Conservation (phyloP, 2,329 filamentous ascomycete species). For the Karstenula rhodostoma region DNA sequence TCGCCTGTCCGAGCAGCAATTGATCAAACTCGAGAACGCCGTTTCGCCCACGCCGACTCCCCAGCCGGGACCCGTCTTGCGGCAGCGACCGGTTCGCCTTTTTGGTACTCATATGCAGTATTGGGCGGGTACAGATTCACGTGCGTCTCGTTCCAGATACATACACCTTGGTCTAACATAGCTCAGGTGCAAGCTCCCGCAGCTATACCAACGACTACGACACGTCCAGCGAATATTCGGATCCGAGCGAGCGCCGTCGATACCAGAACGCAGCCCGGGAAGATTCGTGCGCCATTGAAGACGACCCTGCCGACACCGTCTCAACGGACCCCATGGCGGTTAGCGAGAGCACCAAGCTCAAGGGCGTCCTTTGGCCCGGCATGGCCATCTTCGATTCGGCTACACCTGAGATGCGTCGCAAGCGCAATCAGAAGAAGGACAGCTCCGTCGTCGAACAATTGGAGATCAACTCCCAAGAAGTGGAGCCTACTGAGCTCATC, state of each 20-base stretch:
- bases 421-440: slow-evolving; percentile 80
- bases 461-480: slow-evolving; percentile 68
- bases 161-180: slow-evolving; percentile 20
- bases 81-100: slow-evolving; percentile 29
- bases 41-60: slow-evolving; percentile 39
- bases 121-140: slow-evolving; percentile 34
- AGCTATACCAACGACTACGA: slow-evolving; percentile 50
- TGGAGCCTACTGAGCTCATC: slow-evolving; percentile 71
- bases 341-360: slow-evolving; percentile 63
- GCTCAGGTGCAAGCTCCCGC: slow-evolving; percentile 45
- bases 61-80: slow-evolving; percentile 38
- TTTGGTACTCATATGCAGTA: slow-evolving; percentile 49
- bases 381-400: slow-evolving; percentile 86
- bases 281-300: slow-evolving; percentile 43
- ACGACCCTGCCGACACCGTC: slow-evolving; percentile 33
- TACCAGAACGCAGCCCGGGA: slow-evolving; percentile 33
- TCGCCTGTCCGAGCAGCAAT: slow-evolving; percentile 44
- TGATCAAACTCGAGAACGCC: slow-evolving; percentile 46
- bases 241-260: slow-evolving; percentile 38
- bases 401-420: slow-evolving; percentile 74
- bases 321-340: slow-evolving; percentile 39
- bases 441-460: slow-evolving; percentile 74
- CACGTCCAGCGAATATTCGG: slow-evolving; percentile 48
- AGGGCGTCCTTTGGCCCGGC: slow-evolving; percentile 77
- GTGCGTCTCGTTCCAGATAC: not conserved